Evolutionary conservation across 192 early-diverging fungal species (phyloP).

Genomic region (Podila horticola): DNA sequence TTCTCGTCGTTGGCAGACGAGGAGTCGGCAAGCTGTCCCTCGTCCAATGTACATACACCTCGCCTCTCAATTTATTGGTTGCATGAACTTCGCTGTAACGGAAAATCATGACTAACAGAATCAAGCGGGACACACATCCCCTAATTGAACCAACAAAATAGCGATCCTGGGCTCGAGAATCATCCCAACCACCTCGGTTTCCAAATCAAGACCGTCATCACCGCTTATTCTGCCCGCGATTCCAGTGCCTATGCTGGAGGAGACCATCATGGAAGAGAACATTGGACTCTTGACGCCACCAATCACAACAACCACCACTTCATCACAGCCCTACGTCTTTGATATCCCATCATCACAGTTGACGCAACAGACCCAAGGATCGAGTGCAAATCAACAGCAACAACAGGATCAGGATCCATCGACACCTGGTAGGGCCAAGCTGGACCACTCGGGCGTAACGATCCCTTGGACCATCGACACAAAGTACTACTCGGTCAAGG

Average conservation of each 20-base stretch:
- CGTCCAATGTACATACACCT: conserved; percentile 54
- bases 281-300: conserved; percentile 31
- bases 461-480: conserved; percentile 68
- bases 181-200: conserved; percentile 42
- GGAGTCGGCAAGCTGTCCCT: conserved; percentile 61
- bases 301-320: background rate
- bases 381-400: background rate
- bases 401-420: background rate
- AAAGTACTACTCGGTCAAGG: conserved; percentile 74
- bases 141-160: background rate
- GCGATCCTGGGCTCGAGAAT: conserved; percentile 51
- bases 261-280: conserved; percentile 17
- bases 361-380: background rate
- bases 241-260: conserved; percentile 44
- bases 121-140: background rate
- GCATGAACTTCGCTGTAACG: conserved; percentile 12
- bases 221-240: conserved; percentile 46
- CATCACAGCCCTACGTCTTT: background rate
- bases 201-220: conserved; percentile 38
- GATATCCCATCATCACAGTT: background rate
- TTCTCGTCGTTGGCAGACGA: conserved; percentile 63
- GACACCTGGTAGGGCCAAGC: conserved; percentile 1
- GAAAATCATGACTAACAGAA: background rate
- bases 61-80: background rate
- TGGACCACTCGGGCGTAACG: conserved; percentile 49